Evolutionary conservation across 2,329 filamentous ascomycete genomes (phyloP).

Genomic region (Bipolaris zeicola): DNA sequence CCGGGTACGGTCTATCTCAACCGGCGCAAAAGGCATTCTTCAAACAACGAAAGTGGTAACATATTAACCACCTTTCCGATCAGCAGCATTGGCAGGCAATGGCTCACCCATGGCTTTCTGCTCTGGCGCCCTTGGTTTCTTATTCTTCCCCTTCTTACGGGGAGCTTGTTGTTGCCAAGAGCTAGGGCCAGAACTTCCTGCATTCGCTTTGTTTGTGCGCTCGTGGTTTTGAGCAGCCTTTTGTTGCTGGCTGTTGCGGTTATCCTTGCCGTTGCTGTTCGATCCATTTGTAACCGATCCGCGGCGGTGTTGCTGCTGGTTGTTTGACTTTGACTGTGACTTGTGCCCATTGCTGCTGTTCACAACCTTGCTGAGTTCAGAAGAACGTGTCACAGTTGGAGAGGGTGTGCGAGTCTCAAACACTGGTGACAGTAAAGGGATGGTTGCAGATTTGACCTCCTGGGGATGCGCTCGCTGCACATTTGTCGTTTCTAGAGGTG

Average conservation of each 20-base stretch:
- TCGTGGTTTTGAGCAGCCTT: conserved; percentile 27
- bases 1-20: neutral
- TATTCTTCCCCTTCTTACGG: conserved; percentile 35
- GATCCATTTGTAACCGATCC: conserved; percentile 33
- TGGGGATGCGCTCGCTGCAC: conserved; percentile 50
- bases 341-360: conserved; percentile 41
- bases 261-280: conserved; percentile 29
- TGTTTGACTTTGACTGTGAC: conserved; percentile 34
- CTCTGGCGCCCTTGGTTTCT: conserved; percentile 36
- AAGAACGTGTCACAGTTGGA: conserved; percentile 61
- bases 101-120: conserved; percentile 48
- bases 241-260: conserved; percentile 33
- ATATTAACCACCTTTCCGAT: conserved; percentile 53
- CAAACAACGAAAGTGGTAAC: neutral
- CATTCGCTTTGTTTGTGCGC: conserved; percentile 30
- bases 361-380: conserved; percentile 33
- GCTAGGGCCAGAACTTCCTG: conserved; percentile 14
- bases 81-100: conserved; percentile 51
- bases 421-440: conserved; percentile 69
- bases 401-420: conserved; percentile 75
- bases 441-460: conserved; percentile 47
- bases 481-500: conserved; percentile 49
- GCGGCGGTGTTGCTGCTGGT: conserved; percentile 35
- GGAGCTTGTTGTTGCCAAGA: conserved; percentile 30
- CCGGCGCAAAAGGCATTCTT: neutral